These are phyloP conservation scores for Ceratobasidium papillatum DNA, from an alignment of 1,284 basidiomycete species.

Conservation along the genomic window DNA sequence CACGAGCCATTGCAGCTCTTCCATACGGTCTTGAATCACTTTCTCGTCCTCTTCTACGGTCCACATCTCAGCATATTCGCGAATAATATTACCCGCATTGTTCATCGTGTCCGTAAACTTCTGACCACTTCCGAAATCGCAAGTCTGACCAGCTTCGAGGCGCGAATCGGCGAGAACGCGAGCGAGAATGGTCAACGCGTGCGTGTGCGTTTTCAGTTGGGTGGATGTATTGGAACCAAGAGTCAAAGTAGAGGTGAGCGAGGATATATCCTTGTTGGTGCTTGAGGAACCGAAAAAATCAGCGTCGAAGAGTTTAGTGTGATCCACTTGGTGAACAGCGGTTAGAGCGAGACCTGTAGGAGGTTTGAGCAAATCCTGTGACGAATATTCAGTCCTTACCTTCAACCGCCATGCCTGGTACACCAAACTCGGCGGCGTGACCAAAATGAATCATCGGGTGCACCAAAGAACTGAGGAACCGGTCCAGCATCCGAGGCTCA, in stretches of 20 bases:
- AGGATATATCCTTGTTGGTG: not conserved
- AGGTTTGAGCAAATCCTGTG: no score
- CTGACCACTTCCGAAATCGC: not conserved
- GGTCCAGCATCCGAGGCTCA: conserved; percentile 65
- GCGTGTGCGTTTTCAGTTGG: conserved; percentile 24
- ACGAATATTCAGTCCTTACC: no score
- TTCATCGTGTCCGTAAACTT: conserved; percentile 36
- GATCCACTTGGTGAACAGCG: conserved; percentile 50
- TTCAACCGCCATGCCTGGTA: conserved; percentile 70
- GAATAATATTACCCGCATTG: conserved; percentile 27
- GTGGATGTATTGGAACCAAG: not conserved
- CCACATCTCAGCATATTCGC: conserved; percentile 41
- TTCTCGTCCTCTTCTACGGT: conserved; percentile 11
- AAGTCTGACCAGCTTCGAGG: conserved; percentile 39
- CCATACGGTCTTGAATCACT: conserved; percentile 29
- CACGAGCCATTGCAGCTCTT: conserved; percentile 40
- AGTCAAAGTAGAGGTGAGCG: not conserved
- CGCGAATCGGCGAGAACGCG: conserved; percentile 36
- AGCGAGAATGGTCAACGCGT: conserved; percentile 39
- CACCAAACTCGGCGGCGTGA: conserved; percentile 69
- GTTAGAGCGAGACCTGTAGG: conserved; percentile 55
- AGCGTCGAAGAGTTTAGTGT: conserved; percentile 48
- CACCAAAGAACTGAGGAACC: conserved; percentile 65
- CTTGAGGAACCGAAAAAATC: conserved; percentile 48
- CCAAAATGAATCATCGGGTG: conserved; percentile 73